Conservation (phyloP, 257 asterid species). For the Mitragyna speciosa region DNA sequence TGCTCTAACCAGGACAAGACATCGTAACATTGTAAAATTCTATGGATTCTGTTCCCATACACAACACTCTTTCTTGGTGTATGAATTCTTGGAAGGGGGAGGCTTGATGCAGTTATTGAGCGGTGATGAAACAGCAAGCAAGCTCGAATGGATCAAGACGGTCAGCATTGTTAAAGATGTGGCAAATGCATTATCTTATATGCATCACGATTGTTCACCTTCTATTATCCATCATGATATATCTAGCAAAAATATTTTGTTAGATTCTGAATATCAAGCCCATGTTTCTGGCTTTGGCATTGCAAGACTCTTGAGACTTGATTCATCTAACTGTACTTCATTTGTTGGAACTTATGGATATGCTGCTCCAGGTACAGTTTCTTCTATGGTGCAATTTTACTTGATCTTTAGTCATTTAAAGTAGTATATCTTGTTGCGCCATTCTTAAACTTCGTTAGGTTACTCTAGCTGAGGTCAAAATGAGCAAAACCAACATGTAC, state of each 20-base stretch:
- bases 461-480: too few species aligned
- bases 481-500: too few species aligned
- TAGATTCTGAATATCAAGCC: constrained; percentile 28
- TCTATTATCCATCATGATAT: constrained; percentile 39
- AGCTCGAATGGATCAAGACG: constrained; percentile 27
- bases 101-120: constrained; percentile 9
- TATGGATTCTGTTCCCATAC: constrained; percentile 30
- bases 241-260: constrained; percentile 33
- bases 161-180: constrained; percentile 27
- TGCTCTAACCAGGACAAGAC: constrained; percentile 26
- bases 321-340: constrained; percentile 32
- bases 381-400: too few species aligned
- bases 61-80: constrained; percentile 27
- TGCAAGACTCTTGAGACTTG: constrained; percentile 24
- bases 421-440: too few species aligned
- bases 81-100: constrained; percentile 35
- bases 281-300: constrained; percentile 36
- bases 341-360: constrained; percentile 38
- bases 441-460: too few species aligned
- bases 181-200: constrained; percentile 27
- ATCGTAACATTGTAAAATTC: constrained; percentile 31
- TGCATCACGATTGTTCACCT: constrained; percentile 42
- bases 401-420: too few species aligned
- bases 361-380: constrained; percentile 32
- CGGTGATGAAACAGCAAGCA: constrained; percentile 17